A percentile compares a stretch with the other conserved stretches of the same genome.
phyloP scores from a whole-genome alignment of 2,329 filamentous ascomycete species.

The Thielaviopsis ethacetica region DNA sequence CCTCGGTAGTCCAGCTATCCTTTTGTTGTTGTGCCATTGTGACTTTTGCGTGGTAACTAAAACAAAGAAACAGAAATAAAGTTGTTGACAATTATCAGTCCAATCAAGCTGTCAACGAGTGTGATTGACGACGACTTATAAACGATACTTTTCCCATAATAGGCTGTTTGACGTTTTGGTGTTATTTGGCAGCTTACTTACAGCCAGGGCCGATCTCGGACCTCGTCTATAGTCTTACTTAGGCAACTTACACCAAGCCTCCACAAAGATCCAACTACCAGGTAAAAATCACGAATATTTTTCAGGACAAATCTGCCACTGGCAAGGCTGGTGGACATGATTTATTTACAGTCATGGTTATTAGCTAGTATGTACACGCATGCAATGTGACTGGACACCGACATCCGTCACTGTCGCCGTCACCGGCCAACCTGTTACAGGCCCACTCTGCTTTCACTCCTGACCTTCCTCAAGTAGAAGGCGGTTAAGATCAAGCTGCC shows the following conservation, averaged over 20 bases:
- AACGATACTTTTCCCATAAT: background rate
- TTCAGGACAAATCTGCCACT: no score
- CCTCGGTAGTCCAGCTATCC: conserved; percentile 27
- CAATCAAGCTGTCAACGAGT: background rate
- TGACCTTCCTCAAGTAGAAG: no score
- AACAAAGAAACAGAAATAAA: background rate
- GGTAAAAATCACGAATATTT: no score
- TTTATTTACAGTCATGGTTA: background rate
- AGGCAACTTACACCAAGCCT: conserved; percentile 1
- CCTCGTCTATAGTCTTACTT: background rate
- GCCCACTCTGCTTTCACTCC: background rate
- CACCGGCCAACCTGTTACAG: background rate
- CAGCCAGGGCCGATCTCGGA: conserved; percentile 13
- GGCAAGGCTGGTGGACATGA: background rate
- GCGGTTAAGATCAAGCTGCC: no score
- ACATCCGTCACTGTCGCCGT: background rate
- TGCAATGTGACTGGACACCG: background rate
- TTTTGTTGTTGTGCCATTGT: background rate
- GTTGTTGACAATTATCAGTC: background rate
- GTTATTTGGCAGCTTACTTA: background rate
- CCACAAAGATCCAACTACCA: no score
- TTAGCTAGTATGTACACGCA: background rate
- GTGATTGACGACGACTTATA: background rate
- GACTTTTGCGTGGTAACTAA: background rate
- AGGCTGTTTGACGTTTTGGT: background rate